phyloP scores from a whole-genome alignment of 352 stramenopile genomes.

The Elongisporangium anandrum region DNA sequence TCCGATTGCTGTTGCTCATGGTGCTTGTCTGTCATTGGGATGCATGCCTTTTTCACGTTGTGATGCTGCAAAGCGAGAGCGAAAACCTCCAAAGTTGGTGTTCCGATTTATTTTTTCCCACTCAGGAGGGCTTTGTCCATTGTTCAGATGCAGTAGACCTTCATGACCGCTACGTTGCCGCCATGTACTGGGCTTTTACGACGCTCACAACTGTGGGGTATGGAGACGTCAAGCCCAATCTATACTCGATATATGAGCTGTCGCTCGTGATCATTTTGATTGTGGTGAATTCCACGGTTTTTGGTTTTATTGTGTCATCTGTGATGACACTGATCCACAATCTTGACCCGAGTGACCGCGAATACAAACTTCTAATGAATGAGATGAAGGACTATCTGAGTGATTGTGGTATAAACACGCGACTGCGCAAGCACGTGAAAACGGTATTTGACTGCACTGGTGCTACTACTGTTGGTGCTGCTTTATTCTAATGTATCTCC shows the following conservation, averaged over 20 bases:
- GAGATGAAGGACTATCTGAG: conserved; percentile 87
- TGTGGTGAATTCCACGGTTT: conserved; percentile 76
- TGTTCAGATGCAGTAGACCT: conserved; percentile 41
- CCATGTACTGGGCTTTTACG: conserved; percentile 89
- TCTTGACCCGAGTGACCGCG: conserved; percentile 65
- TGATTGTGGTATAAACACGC: conserved; percentile 46
- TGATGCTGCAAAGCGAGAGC: conserved; percentile 64
- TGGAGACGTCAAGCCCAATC: conserved; percentile 64
- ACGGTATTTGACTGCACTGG: no score
- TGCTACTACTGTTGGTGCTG: no score
- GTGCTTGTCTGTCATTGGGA: conserved; percentile 82
- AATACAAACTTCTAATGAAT: conserved; percentile 71
- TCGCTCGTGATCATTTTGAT: conserved; percentile 69
- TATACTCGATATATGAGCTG: conserved; percentile 74
- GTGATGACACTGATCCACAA: conserved; percentile 83
- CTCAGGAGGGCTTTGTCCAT: conserved; percentile 6
- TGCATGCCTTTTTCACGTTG: conserved; percentile 74
- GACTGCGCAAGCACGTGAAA: conserved; percentile 69
- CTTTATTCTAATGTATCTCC: not conserved
- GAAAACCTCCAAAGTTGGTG: conserved; percentile 48
- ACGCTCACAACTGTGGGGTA: conserved; percentile 90
- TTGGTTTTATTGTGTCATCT: conserved; percentile 77
- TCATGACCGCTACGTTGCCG: conserved; percentile 63
- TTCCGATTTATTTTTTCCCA: conserved; percentile 34
- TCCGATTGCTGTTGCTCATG: conserved; percentile 74